A percentile compares a stretch with the other conserved stretches of the same genome.
Evolutionary conservation across 345 rosid species (phyloP).

Genomic region (Linum trigynum): DNA sequence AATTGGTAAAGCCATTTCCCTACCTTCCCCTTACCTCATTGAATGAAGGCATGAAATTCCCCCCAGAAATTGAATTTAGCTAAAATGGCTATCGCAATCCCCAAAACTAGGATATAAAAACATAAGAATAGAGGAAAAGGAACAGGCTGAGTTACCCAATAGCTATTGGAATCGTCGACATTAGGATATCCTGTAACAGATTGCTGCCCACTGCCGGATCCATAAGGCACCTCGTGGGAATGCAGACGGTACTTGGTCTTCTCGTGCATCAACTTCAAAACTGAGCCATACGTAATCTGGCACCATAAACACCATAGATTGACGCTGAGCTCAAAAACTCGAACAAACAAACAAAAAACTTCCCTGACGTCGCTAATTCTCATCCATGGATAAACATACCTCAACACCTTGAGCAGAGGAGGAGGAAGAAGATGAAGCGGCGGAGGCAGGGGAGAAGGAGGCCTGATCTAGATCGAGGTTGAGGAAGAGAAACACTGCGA

Average conservation of each 20-base stretch:
- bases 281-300: constrained; percentile 81
- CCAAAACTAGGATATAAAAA: background rate
- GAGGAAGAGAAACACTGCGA: constrained; percentile 64
- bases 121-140: constrained; percentile 2
- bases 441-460: constrained; percentile 41
- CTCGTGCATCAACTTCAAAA: constrained; percentile 89
- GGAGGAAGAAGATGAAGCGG: constrained; percentile 33
- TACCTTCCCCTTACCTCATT: too few relatives aligned
- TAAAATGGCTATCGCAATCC: background rate
- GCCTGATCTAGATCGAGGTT: constrained; percentile 43
- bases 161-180: constrained; percentile 88
- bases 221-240: constrained; percentile 97
- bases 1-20: too few relatives aligned
- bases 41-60: background rate
- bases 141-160: constrained; percentile 52
- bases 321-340: background rate
- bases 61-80: background rate
- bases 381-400: constrained; percentile 29
- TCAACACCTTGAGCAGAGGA: constrained; percentile 47
- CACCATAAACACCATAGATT: background rate
- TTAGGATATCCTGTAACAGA: constrained; percentile 86
- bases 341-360: background rate
- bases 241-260: constrained; percentile 71
- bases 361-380: background rate
- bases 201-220: constrained; percentile 99